phyloP scores from a whole-genome alignment of 1,284 basidiomycete species.

The Mycena sp. region DNA sequence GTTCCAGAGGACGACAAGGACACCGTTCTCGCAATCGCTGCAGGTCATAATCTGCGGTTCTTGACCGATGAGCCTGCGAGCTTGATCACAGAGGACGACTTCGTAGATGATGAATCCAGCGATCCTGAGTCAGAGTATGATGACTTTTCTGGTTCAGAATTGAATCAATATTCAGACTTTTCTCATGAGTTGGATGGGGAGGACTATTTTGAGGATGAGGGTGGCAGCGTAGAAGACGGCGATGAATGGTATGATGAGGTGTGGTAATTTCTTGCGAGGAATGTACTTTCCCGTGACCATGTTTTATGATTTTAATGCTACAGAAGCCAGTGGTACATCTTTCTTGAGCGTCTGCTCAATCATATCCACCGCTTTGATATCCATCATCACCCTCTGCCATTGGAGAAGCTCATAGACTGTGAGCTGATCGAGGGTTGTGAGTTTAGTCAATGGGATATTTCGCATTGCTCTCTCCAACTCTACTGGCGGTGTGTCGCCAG shows the following conservation, averaged over 20 bases:
- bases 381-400: constrained; percentile 78
- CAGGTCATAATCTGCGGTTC: constrained; percentile 2
- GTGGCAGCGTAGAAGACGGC: constrained; percentile 16
- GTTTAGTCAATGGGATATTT: constrained; percentile 73
- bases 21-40: neutral
- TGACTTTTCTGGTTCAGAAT: constrained; percentile 15
- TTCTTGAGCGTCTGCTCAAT: constrained; percentile 71
- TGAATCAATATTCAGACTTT: constrained; percentile 5
- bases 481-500: constrained; percentile 63
- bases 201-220: constrained; percentile 18
- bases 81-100: constrained; percentile 11
- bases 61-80: constrained; percentile 3
- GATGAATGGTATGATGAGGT: constrained; percentile 2
- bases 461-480: constrained; percentile 65
- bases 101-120: neutral
- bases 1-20: constrained; percentile 3
- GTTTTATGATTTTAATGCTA: constrained; percentile 17
- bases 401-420: constrained; percentile 82
- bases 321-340: constrained; percentile 30
- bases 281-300: neutral
- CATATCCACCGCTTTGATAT: constrained; percentile 74
- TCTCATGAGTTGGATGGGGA: constrained; percentile 20
- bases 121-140: constrained; percentile 11
- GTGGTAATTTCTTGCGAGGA: neutral
- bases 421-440: constrained; percentile 71